Evolutionary conservation across 2,329 filamentous ascomycete species (phyloP), one percentile per base, ranked within the genome.

Genomic region (Intubia oerlemansii): DNA sequence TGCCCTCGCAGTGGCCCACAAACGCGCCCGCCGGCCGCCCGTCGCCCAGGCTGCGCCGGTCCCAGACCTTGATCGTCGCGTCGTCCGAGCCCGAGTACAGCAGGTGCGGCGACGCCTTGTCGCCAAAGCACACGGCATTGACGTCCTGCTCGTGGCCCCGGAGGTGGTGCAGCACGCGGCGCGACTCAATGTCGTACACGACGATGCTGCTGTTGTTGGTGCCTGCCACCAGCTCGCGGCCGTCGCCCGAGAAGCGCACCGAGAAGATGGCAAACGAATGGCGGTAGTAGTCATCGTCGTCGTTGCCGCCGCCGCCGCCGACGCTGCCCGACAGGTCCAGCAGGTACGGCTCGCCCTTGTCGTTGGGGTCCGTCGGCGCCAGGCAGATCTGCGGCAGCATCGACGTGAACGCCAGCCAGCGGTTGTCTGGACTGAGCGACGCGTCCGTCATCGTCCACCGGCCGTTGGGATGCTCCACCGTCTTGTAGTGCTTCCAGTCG

Each of bases 361-460:
- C 77, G 27, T 71, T 69, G 2, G 82, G 81, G 41, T 92, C 81
- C 1, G 88, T 95, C 1, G 78, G 68, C 2, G 85, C 79, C 31
- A 95, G 60, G 39, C 79, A 91, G 0, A 93, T 82, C 14, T 75
- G 63, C 40, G 70, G 78, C 36, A 77, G 64, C 32, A 95, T 90
- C 5, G 81, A 91, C 24, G 79, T 85, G 47, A 92, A 95, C 7
- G 84, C 88, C 3, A 98, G 58, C 53, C 78, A 88, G 39, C 69
- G 76, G 47, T 93, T 95, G 53, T 95, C 82, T 0, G 84, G 82
- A 35, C 79, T 90, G 24, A 95, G 50, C 0, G 79, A 78, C 2
- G 85, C 84, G 50, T 98, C 88, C 10, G 88, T 95, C 38, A 98
- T 74, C 1, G 85, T 95, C 88, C 88, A 98, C 41, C 80, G 74